phyloP scores from a whole-genome alignment of 495 filamentous ascomycete genomes.

The Chaetomium cochliodes region DNA sequence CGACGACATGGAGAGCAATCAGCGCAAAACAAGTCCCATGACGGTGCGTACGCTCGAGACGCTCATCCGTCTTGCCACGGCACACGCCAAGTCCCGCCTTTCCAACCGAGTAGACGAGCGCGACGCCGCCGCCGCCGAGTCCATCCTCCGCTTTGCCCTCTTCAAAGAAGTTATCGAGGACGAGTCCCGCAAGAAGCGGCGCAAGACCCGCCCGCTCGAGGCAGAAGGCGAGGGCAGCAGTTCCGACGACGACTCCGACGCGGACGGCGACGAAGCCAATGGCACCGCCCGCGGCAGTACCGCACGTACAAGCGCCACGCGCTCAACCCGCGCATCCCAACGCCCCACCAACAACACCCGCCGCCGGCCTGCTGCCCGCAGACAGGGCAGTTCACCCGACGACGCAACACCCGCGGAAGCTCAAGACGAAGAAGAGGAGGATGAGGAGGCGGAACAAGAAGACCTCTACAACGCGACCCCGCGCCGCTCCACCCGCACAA shows the following conservation, averaged over 20 bases:
- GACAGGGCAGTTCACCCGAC: conserved; percentile 20
- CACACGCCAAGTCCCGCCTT: conserved; percentile 90
- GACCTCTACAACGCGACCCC: conserved; percentile 44
- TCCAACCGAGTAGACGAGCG: conserved; percentile 90
- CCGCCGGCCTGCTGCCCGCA: conserved; percentile 23
- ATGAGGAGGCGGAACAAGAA: conserved; percentile 33
- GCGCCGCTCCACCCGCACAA: conserved; percentile 36
- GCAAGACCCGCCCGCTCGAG: conserved; percentile 51
- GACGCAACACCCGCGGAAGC: conserved; percentile 18
- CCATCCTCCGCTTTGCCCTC: conserved; percentile 88
- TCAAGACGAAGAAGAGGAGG: conserved; percentile 24
- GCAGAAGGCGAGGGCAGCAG: conserved; percentile 27
- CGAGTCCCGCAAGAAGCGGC: conserved; percentile 73
- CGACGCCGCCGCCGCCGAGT: conserved; percentile 84
- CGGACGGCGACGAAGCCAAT: conserved; percentile 41
- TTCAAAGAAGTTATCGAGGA: conserved; percentile 97
- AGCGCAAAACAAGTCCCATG: conserved; percentile 89
- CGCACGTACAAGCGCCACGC: conserved; percentile 26
- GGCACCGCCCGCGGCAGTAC: conserved; percentile 28
- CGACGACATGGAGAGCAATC: conserved; percentile 91
- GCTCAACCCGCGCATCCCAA: conserved; percentile 33
- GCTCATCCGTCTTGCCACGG: conserved; percentile 92
- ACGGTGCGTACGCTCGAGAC: conserved; percentile 97
- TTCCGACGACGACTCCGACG: conserved; percentile 37
- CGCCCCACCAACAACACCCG: conserved; percentile 31